Conservation (phyloP, 2,329 filamentous ascomycete species). For the Fusarium zealandicum region DNA sequence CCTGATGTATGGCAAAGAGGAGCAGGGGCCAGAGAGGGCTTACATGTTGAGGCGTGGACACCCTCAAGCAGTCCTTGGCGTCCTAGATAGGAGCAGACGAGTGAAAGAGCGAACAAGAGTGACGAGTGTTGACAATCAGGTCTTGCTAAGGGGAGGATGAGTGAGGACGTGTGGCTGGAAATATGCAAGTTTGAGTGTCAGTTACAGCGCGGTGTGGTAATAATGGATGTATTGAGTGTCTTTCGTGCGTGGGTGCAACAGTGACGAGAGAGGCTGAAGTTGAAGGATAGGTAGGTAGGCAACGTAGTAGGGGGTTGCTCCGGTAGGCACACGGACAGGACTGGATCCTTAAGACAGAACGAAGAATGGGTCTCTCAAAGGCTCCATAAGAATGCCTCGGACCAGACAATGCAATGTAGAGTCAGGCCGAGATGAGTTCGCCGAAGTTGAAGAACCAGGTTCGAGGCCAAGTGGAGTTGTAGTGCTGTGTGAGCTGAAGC, state of each 20-base stretch:
- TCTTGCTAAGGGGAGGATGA: constrained; percentile 14
- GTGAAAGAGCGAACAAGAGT: constrained; percentile 12
- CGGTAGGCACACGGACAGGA: constrained; percentile 13
- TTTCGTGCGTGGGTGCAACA: constrained; percentile 24
- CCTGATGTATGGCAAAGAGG: constrained; percentile 6
- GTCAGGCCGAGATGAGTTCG: constrained; percentile 27
- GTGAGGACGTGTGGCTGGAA: constrained; percentile 31
- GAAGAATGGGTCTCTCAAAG: constrained; percentile 18
- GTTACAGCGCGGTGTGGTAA: constrained; percentile 27
- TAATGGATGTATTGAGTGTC: constrained; percentile 27
- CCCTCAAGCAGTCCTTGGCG: constrained; percentile 35
- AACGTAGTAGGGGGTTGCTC: constrained; percentile 12
- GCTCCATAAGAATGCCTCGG: constrained; percentile 21
- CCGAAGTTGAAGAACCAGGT: constrained; percentile 12
- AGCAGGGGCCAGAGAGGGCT: constrained; percentile 32
- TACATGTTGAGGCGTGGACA: constrained; percentile 47
- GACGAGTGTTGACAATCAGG: constrained; percentile 9
- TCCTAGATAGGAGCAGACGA: constrained; percentile 27
- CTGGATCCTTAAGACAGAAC: constrained; percentile 11
- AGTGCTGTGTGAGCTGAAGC: constrained; percentile 26
- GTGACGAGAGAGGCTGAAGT: constrained; percentile 20
- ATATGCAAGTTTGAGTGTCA: constrained; percentile 36
- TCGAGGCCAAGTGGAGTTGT: constrained; percentile 17
- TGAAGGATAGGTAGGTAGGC: constrained; percentile 18
- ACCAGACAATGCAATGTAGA: constrained; percentile 27